Conservation (phyloP, 1,284 basidiomycete genomes). For the Wallemia ichthyophaga region DNA sequence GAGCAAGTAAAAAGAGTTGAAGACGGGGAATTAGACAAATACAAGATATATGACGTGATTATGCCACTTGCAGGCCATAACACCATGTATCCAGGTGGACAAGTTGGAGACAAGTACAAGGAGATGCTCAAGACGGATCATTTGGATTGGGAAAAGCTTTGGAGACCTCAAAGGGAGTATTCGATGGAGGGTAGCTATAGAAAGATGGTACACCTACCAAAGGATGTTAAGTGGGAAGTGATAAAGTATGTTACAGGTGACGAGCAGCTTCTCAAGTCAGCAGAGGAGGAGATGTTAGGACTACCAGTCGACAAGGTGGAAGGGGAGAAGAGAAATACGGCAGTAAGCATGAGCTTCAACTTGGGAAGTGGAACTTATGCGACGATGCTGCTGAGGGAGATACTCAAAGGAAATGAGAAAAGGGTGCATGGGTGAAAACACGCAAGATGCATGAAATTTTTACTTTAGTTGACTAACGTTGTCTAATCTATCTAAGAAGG, state of each 20-base stretch:
- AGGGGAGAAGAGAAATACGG: constrained; percentile 46
- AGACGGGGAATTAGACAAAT: constrained; percentile 38
- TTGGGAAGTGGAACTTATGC: constrained; percentile 71
- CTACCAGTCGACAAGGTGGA: constrained; percentile 35
- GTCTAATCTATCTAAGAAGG: not conserved
- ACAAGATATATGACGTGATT: constrained; percentile 72
- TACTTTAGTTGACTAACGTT: not conserved
- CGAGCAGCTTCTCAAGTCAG: constrained; percentile 61
- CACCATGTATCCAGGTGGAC: constrained; percentile 57
- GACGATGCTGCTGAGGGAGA: constrained; percentile 57
- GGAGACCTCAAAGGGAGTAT: constrained; percentile 75
- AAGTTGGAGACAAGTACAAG: constrained; percentile 47
- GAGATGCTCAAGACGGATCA: constrained; percentile 56
- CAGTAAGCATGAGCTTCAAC: constrained; percentile 45
- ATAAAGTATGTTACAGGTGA: constrained; percentile 79
- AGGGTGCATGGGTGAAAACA: not conserved
- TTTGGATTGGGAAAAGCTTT: constrained; percentile 57
- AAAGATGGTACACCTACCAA: constrained; percentile 58
- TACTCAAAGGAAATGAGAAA: constrained; percentile 5
- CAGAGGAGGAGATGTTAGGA: constrained; percentile 66
- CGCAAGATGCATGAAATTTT: not conserved
- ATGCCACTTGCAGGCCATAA: constrained; percentile 85
- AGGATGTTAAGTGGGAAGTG: constrained; percentile 43
- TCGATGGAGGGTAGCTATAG: constrained; percentile 76
- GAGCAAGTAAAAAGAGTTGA: constrained; percentile 41